Evolutionary conservation across 2,329 filamentous ascomycete genomes (phyloP).

Genomic region (Colletotrichum musicola): DNA sequence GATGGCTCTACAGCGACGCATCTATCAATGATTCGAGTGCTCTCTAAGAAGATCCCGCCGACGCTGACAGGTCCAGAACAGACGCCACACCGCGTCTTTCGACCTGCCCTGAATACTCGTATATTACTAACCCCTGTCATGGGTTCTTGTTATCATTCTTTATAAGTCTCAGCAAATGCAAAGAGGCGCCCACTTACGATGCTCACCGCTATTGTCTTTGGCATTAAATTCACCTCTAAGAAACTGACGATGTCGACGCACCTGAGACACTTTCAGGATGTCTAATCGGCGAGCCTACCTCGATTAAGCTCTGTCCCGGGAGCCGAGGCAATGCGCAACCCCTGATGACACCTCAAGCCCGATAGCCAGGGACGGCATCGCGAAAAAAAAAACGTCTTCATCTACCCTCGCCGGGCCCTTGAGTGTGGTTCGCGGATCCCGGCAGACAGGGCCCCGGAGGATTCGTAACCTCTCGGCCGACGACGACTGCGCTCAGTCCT

Average conservation of each 20-base stretch:
- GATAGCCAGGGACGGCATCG: constrained; percentile 29
- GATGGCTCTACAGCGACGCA: too few relatives aligned
- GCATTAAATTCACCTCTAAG: constrained; percentile 21
- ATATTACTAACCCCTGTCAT: neutral
- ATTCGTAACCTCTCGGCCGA: constrained; percentile 2
- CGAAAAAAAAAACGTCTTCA: constrained; percentile 22
- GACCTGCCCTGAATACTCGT: too few relatives aligned
- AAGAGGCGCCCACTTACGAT: neutral
- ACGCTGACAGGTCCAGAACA: too few relatives aligned
- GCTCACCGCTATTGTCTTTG: constrained; percentile 1
- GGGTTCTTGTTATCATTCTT: too few relatives aligned
- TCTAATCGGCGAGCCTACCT: constrained; percentile 14
- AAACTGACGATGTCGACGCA: constrained; percentile 17
- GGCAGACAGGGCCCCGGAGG: constrained; percentile 23
- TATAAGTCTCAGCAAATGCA: neutral
- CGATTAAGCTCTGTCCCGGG: constrained; percentile 21
- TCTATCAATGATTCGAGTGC: too few relatives aligned
- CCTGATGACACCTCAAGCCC: constrained; percentile 8
- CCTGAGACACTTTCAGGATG: constrained; percentile 35
- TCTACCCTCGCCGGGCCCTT: constrained; percentile 20
- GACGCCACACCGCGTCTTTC: too few relatives aligned
- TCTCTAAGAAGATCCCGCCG: neutral
- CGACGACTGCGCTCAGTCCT: constrained; percentile 5
- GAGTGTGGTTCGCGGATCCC: constrained; percentile 4
- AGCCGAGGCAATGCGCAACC: constrained; percentile 13